phyloP scores from a whole-genome alignment of 306 rosid genomes.

The Ammopiptanthus mongolicus region DNA sequence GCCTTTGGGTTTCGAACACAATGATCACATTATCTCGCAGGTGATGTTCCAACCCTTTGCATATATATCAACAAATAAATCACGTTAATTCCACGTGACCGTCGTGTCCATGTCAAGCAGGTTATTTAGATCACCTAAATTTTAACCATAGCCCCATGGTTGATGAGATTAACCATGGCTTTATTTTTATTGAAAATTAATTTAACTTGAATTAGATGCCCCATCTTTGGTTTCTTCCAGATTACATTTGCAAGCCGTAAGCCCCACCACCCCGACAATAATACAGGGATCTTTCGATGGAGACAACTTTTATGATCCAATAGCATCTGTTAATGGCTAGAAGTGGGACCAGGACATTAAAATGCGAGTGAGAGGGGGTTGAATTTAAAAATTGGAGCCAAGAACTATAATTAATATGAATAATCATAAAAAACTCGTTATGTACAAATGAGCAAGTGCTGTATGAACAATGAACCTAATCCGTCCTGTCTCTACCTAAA shows the following conservation, averaged over 20 bases:
- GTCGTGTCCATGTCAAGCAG: background rate
- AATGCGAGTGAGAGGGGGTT: background rate
- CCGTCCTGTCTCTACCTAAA: slow-evolving; percentile 25
- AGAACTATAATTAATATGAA: slow-evolving; percentile 34
- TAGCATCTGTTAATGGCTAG: background rate
- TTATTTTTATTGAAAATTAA: background rate
- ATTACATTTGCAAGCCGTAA: background rate
- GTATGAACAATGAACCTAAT: slow-evolving; percentile 32
- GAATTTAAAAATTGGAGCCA: slow-evolving; percentile 21
- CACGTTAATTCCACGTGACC: background rate
- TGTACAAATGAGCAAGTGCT: slow-evolving; percentile 40
- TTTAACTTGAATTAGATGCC: background rate
- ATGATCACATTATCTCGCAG: background rate
- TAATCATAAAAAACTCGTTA: background rate
- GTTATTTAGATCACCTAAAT: background rate
- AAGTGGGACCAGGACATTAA: background rate
- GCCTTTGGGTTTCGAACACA: too few species aligned
- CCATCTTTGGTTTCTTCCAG: background rate
- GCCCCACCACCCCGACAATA: background rate
- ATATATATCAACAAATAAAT: background rate
- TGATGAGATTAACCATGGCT: background rate
- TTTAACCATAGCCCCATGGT: background rate
- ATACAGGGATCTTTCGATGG: background rate
- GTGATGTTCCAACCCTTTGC: background rate
- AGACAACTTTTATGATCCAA: background rate